Evolutionary conservation across 2,329 filamentous ascomycete genomes (phyloP), one percentile per base, ranked within the genome.

Genomic region (Aspergillus novoparasiticus): DNA sequence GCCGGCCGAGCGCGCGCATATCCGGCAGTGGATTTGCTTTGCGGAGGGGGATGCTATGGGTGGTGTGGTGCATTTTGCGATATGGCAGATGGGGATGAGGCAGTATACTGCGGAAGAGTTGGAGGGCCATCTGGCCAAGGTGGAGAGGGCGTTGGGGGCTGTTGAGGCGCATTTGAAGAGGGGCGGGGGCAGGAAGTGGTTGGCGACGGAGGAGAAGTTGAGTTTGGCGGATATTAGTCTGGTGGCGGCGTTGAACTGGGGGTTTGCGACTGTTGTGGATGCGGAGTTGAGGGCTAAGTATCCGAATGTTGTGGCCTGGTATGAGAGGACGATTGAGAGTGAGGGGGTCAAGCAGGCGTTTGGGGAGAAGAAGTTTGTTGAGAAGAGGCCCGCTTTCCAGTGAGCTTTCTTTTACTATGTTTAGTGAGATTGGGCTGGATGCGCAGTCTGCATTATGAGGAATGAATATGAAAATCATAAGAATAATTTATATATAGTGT

Each of bases 21-120:
- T 85, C 70, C 69, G 76, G 30, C 77, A 83, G 69, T 86, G 83
- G 83, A 71, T 79, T n/a, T 73, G 68, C 60, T 83, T 80, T 65
- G 71, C 79, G 16, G 78, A 83, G 64, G 69, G 67, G 50, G 73
- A 75, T 63, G 36, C 70, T 51, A 21, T 68, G n/a, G 64, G 62
- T n/a, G 58, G 59, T 2, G 53, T 74, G 21, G 63, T 62, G 1
- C 58, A 62, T 36, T 48, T 75, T 45, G 65, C 48, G 2, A 30
- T 72, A 57, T 71, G 69, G 69, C 66, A 72, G 4, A 1, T 74
- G 11, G 66, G 66, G 14, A 1, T 66, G 0, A 26, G n/a, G 8
- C 41, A 66, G 36, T 74, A 67, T 51, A 61, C 72, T 26, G 72
- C 67, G 59, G 64, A 62, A 36, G 57, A 48, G 10, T 71, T 74